Base-by-base conservation (phyloP, 257 asterid genomes). In the Fraxinus cuspidata region DNA sequence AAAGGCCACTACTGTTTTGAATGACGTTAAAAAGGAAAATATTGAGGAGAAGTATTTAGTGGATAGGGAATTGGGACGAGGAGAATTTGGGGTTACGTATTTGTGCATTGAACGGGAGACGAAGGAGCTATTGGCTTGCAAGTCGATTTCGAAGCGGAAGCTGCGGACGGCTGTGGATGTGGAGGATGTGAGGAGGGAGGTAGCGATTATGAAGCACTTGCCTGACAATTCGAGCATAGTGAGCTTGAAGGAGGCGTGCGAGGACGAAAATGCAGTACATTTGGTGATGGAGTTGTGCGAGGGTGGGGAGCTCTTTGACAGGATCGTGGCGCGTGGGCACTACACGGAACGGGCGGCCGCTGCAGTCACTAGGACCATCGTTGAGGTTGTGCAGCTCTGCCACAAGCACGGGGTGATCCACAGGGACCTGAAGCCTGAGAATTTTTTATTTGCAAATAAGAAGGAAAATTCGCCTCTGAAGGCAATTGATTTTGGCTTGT, bases 291-390 rank as follows among this genome's bases (percentile, higher is more conserved):
- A 93, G 64, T 51, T 93, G 78, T 93, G 98, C 65, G 98, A 93
- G 86, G 98, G 98, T 0, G 98, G 98, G 65, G 98, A 94, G 87
- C 87, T 94, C 80, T 94, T 94, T 44, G 98, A 94, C 84, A 83
- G 98, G 94, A 94, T 94, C 27, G 98, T 94, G 78, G 98, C 98
- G 11, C 91, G 98, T 19, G 98, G 98, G 42, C 97, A 94, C 81
- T 94, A 94, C 74, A 87, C 95, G 0, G 98, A 94, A 81, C 77
- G 98, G 56, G 98, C 98, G 3, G 98, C 98, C 0, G 96, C 96
- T 0, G 92, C 91, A 1, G 98, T 94, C 47, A 85, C 86, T 0
- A 82, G 88, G 86, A 94, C 97, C 0, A 92, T 94, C 81, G 77
- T 94, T 83, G 98, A 94, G 88, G 98, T 94, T 29, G 98, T 94